Conservation (phyloP, 75 land plant genomes). For the Pinus tabuliformis region DNA sequence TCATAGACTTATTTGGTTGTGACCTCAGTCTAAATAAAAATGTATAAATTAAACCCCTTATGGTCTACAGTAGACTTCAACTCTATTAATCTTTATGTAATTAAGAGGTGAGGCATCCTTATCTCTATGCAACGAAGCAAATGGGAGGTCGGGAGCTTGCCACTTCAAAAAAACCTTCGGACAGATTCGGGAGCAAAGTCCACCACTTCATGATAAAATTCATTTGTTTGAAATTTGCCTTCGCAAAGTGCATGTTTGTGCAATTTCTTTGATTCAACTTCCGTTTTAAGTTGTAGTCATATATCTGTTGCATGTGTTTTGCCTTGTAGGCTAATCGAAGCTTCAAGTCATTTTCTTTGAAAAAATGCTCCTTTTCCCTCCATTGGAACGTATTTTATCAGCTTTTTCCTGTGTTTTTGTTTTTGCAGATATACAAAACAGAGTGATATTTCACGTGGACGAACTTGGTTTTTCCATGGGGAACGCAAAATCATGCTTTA, state of each 20-base stretch:
- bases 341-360: neutral
- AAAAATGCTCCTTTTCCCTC: neutral
- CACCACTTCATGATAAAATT: neutral
- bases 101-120: no score
- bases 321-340: neutral
- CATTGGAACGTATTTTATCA: no score
- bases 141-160: no score
- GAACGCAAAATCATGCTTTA: constrained; percentile 81
- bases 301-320: neutral
- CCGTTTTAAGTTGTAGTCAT: neutral
- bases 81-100: no score
- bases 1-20: no score
- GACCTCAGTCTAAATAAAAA: no score
- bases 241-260: neutral
- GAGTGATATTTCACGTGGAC: constrained; percentile 86
- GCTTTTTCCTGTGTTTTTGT: no score
- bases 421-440: constrained; percentile 66
- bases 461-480: constrained; percentile 83
- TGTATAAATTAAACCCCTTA: no score
- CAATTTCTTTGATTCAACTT: neutral
- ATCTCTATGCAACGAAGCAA: no score
- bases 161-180: no score
- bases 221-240: neutral
- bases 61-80: no score
- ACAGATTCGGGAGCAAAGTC: no score